phyloP scores from a whole-genome alignment of 78 protist genomes.

The Dictyostelium intermedium region DNA sequence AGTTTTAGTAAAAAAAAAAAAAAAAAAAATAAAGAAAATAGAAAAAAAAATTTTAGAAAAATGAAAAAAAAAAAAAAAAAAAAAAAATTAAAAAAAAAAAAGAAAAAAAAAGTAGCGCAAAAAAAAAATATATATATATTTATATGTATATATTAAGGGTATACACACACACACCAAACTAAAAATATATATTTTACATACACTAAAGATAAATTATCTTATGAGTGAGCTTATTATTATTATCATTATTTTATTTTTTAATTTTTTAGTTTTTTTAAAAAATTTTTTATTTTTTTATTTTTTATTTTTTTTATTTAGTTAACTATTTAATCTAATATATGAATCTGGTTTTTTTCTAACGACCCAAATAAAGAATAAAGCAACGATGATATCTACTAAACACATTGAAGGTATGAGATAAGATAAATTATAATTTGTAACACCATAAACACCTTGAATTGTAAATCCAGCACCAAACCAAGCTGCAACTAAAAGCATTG shows the following conservation, averaged over 20 bases:
- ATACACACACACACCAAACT: no score
- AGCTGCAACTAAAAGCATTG: slow-evolving; percentile 18
- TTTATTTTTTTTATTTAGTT: neutral
- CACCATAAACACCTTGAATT: slow-evolving; percentile 36
- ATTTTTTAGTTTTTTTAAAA: neutral
- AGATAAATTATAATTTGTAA: slow-evolving; percentile 31
- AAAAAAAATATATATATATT: neutral
- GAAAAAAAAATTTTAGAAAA: no score
- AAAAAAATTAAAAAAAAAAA: no score
- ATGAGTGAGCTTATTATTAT: no score
- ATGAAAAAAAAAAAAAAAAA: no score
- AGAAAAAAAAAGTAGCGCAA: no score
- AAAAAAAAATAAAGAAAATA: no score
- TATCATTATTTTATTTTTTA: no score
- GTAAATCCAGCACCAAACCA: slow-evolving; percentile 55
- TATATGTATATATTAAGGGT: no score
- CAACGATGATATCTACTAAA: slow-evolving; percentile 11
- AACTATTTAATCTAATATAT: slow-evolving; percentile 28
- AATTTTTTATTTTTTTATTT: neutral
- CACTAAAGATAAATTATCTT: no score
- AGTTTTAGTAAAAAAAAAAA: no score
- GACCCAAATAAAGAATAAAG: slow-evolving; percentile 6
- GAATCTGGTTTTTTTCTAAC: slow-evolving; percentile 20
- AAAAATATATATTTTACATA: no score
- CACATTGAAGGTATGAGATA: slow-evolving; percentile 40